These are phyloP conservation scores for Dothiorella sarmentorum DNA, from an alignment of 2,329 filamentous ascomycete genomes.

Conservation along the genomic window DNA sequence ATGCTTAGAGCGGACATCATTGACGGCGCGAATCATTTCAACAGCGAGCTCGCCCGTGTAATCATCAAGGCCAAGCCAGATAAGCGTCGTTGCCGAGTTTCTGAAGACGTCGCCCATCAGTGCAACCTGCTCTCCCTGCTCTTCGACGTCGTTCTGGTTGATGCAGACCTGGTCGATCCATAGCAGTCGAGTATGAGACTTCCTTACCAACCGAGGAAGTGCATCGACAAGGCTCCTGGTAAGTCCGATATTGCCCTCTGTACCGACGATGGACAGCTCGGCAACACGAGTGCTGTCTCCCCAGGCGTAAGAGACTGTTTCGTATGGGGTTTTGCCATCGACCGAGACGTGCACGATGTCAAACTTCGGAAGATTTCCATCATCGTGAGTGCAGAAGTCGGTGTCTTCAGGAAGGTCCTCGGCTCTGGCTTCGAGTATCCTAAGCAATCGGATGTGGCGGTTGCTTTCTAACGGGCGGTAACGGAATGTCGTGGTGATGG, in stretches of 20 bases:
- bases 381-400: too few relatives aligned
- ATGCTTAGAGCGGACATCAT: too few relatives aligned
- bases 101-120: constrained; percentile 34
- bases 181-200: background rate
- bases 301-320: background rate
- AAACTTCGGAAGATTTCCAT: background rate
- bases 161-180: constrained; percentile 34
- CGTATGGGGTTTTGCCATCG: background rate
- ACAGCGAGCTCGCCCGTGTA: background rate
- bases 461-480: background rate
- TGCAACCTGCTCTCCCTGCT: constrained; percentile 30
- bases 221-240: background rate
- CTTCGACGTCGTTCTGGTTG: constrained; percentile 26
- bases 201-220: background rate
- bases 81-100: constrained; percentile 23
- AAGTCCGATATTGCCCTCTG: background rate
- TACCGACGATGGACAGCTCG: background rate
- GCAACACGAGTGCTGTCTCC: background rate
- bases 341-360: background rate
- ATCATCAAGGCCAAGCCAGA: constrained; percentile 26
- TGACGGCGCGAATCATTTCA: too few relatives aligned
- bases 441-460: background rate
- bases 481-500: background rate
- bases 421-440: background rate
- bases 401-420: too few relatives aligned